Conservation (phyloP, 345 rosid species). For the Gossypium turneri region DNA sequence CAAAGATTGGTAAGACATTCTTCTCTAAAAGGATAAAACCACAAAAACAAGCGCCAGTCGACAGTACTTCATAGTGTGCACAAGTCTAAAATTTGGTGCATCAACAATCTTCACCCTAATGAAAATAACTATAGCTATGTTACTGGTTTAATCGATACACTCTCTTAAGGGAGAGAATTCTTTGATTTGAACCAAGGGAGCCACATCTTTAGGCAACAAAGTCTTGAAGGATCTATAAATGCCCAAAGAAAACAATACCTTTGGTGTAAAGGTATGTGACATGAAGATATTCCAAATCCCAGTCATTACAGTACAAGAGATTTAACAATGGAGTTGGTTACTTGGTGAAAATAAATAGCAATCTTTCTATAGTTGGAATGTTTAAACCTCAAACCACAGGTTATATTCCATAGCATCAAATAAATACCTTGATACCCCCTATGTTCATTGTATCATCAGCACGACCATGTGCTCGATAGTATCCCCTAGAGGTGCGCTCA, state of each 20-base stretch:
- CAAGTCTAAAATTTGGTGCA: no score
- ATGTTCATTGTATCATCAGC: conserved; percentile 98
- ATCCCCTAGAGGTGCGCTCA: conserved; percentile 72
- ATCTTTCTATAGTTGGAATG: conserved; percentile 1
- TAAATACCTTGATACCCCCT: conserved; percentile 88
- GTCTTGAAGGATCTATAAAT: background rate
- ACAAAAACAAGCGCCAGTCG: no score
- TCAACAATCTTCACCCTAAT: no score
- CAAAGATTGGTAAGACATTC: background rate
- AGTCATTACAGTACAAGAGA: no score
- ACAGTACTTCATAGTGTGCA: no score
- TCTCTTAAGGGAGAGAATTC: no score
- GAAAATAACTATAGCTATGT: no score
- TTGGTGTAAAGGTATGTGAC: background rate
- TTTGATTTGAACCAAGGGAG: no score
- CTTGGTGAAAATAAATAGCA: background rate
- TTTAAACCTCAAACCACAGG: background rate
- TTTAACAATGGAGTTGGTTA: background rate
- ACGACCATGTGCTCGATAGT: conserved; percentile 92
- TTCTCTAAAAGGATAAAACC: background rate
- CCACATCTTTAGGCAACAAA: no score
- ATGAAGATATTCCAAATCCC: background rate
- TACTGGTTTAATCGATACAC: background rate
- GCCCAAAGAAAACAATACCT: background rate
- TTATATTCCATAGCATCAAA: conserved; percentile 4